Evolutionary conservation across 768 basidiomycete genomes (phyloP), one percentile per base, ranked within the genome.

Genomic region (Myochromella boudieri): DNA sequence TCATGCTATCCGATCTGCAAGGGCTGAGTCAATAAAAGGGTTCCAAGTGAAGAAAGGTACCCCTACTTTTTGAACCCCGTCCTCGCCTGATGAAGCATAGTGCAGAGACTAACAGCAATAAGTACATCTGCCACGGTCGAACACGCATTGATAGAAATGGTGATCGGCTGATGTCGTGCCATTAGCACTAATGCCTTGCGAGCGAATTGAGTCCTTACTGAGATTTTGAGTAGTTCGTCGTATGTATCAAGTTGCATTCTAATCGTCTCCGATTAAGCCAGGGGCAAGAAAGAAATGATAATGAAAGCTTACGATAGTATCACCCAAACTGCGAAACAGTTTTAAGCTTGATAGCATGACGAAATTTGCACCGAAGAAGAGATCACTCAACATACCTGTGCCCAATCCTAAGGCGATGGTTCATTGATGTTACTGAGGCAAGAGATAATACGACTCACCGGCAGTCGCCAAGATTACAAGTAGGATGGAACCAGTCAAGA

Each of bases 51-150:
- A n/a, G n/a, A n/a, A n/a, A n/a, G n/a, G n/a, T n/a, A n/a, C n/a
- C n/a, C 58, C n/a, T 34, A 70, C 78, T 62, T 74, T 38, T 65
- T 68, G 61, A 80, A 81, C 2, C 78, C 77, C 5, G 80, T 80
- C 8, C 78, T 68, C 1, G 77, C 72, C 12, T 48, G 61, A 10
- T 76, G 71, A 26, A 82, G 64, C 46, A 82, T 53, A 34, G 57
- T 50, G 42, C 73, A 76, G 2, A 82, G 68, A n/a, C 68, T 68
- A 10, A 47, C 42, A 0, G 81, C 78, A 28, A 82, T 82, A 7
- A 76, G 48, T 10, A 78, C 56, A 34, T 83, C 81, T 1, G 69
- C 69, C 8, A 63, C 62, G 0, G 76, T 73, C 2, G 77, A 71
- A 3, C 76, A 58, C 0, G 68, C 77, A 51, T 82, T 82, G 53